Conservation (phyloP, 768 basidiomycete genomes). For the Pleurotus cornucopiae region DNA sequence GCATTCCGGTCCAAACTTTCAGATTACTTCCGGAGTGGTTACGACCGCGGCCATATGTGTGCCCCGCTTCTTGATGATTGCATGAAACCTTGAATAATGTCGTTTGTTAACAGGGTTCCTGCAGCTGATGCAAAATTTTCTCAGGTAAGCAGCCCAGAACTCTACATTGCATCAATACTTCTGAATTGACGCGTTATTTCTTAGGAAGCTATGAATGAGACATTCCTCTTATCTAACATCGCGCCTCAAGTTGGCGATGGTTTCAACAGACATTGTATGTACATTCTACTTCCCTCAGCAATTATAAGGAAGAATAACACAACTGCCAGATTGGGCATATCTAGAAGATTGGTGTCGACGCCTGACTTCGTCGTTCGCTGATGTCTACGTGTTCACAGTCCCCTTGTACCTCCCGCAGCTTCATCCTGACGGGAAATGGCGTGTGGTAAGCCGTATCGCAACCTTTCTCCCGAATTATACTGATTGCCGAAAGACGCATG, state of each 20-base stretch:
- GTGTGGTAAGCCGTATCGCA: conserved; percentile 64
- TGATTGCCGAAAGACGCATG: conserved; percentile 61
- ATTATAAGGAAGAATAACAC: neutral
- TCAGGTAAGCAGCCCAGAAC: conserved; percentile 43
- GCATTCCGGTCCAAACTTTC: conserved; percentile 77
- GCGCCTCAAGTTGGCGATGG: conserved; percentile 98
- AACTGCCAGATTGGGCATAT: conserved; percentile 84
- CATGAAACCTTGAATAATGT: neutral
- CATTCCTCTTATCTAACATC: conserved; percentile 91
- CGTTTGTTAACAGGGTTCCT: conserved; percentile 63
- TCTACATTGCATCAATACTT: neutral
- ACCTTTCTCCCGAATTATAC: neutral
- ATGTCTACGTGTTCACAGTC: conserved; percentile 97
- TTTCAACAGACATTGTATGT: conserved; percentile 92
- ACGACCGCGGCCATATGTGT: conserved; percentile 96
- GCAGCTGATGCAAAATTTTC: conserved; percentile 93
- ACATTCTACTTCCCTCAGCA: conserved; percentile 9
- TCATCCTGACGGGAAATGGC: conserved; percentile 90
- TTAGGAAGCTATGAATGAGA: conserved; percentile 92
- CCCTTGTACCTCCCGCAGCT: conserved; percentile 91
- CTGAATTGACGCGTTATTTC: neutral
- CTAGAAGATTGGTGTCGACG: conserved; percentile 93
- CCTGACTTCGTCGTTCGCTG: conserved; percentile 81
- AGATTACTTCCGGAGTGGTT: conserved; percentile 92
- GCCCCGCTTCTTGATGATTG: conserved; percentile 21